Evolutionary conservation across 768 basidiomycete genomes (phyloP).

Genomic region (Naganishia vishniacii): DNA sequence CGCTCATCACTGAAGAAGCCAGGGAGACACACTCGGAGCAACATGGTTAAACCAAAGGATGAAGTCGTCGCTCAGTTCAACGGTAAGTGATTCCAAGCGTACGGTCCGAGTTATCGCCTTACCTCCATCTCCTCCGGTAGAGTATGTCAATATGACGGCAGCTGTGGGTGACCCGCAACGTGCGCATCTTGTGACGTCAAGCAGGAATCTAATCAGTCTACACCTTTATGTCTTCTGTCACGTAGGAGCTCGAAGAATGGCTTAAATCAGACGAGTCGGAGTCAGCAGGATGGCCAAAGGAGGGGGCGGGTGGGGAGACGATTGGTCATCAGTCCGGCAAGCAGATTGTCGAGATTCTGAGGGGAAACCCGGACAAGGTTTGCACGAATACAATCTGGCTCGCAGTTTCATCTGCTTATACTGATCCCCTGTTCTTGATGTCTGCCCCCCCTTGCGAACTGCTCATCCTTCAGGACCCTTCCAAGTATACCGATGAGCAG

Average conservation of each 20-base stretch:
- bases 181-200: slow-evolving; percentile 23
- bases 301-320: slow-evolving; percentile 43
- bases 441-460: too few species aligned
- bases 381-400: too few species aligned
- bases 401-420: too few species aligned
- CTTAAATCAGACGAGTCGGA: slow-evolving; percentile 46
- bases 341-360: slow-evolving; percentile 50
- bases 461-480: slow-evolving; percentile 18
- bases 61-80: slow-evolving; percentile 48
- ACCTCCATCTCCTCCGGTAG: slow-evolving; percentile 21
- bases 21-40: slow-evolving; percentile 9
- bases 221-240: not conserved
- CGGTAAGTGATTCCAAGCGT: slow-evolving; percentile 31
- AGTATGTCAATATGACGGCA: slow-evolving; percentile 51
- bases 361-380: slow-evolving; percentile 48
- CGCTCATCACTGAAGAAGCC: too few species aligned
- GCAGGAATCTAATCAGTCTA: not conserved
- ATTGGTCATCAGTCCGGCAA: slow-evolving; percentile 47
- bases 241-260: slow-evolving; percentile 48
- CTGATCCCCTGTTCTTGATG: too few species aligned
- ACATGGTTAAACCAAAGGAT: slow-evolving; percentile 47
- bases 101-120: not conserved
- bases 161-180: too few species aligned
- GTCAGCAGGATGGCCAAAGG: slow-evolving; percentile 43
- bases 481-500: slow-evolving; percentile 50